Evolutionary conservation across 495 filamentous ascomycete genomes (phyloP).

Genomic region (Ramalina intermedia): DNA sequence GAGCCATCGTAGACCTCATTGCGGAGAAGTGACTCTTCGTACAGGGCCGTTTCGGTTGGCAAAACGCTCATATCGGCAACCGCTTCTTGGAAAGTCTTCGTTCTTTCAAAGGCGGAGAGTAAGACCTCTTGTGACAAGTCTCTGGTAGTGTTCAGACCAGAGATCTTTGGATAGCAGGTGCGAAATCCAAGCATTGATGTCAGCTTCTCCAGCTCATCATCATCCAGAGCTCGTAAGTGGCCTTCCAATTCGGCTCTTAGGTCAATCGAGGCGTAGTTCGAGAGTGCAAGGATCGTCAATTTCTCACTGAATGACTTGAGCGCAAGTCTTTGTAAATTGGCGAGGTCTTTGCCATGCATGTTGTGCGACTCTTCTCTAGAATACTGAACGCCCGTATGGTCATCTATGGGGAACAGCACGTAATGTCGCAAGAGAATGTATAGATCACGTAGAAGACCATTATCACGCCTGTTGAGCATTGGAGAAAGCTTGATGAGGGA

Average conservation of each 20-base stretch:
- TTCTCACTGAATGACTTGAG: slow-evolving; percentile 82
- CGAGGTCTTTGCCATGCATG: slow-evolving; percentile 57
- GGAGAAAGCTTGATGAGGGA: slow-evolving; percentile 69
- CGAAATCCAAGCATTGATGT: slow-evolving; percentile 61
- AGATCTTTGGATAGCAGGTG: slow-evolving; percentile 60
- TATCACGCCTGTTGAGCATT: slow-evolving; percentile 56
- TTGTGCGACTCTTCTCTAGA: slow-evolving; percentile 62
- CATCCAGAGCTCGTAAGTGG: slow-evolving; percentile 56
- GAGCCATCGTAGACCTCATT: slow-evolving; percentile 86
- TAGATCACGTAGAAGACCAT: slow-evolving; percentile 71
- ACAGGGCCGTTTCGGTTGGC: slow-evolving; percentile 73
- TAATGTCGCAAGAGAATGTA: slow-evolving; percentile 70
- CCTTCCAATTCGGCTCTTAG: slow-evolving; percentile 63
- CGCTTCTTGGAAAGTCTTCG: slow-evolving; percentile 69
- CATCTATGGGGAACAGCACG: slow-evolving; percentile 76
- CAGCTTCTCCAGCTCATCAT: slow-evolving; percentile 56
- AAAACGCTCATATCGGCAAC: slow-evolving; percentile 55
- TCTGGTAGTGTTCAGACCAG: slow-evolving; percentile 45
- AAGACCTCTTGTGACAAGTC: slow-evolving; percentile 63
- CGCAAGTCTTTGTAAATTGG: slow-evolving; percentile 65
- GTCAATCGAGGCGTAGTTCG: slow-evolving; percentile 82
- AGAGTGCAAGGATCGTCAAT: slow-evolving; percentile 75
- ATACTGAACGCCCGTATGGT: slow-evolving; percentile 69
- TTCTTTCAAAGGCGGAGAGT: slow-evolving; percentile 61
- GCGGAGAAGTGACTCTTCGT: slow-evolving; percentile 67